phyloP scores from a whole-genome alignment of 495 filamentous ascomycete genomes.

The Opeltia flavorubescens region DNA sequence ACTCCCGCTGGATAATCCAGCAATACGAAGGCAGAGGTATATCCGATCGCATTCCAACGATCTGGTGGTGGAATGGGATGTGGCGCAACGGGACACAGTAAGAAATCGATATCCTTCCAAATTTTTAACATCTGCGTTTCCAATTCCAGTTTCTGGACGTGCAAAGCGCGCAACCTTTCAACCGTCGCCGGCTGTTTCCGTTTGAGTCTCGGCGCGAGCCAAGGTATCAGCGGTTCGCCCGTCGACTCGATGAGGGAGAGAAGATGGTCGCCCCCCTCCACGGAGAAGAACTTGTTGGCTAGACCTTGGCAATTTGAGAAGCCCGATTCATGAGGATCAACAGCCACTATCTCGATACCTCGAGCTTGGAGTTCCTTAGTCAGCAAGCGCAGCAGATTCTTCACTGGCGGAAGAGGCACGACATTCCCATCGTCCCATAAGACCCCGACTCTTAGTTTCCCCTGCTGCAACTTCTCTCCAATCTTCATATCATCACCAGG shows the following conservation, averaged over 20 bases:
- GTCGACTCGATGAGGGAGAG: constrained; percentile 39
- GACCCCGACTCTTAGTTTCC: constrained; percentile 38
- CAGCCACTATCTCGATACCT: constrained; percentile 38
- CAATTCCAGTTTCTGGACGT: constrained; percentile 32
- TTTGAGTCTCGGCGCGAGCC: constrained; percentile 35
- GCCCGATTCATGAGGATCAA: constrained; percentile 28
- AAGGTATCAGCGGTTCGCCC: constrained; percentile 43
- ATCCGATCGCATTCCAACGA: constrained; percentile 45
- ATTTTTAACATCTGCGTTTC: constrained; percentile 41
- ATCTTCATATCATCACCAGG: constrained; percentile 2
- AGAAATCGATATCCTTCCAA: constrained; percentile 41
- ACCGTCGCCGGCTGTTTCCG: constrained; percentile 27
- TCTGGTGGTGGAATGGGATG: constrained; percentile 53
- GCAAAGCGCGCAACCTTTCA: constrained; percentile 31
- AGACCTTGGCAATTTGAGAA: constrained; percentile 39
- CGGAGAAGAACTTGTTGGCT: constrained; percentile 40
- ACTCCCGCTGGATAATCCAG: constrained; percentile 48
- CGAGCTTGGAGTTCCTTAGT: constrained; percentile 25
- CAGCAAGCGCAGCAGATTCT: constrained; percentile 37
- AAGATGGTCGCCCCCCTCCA: constrained; percentile 38
- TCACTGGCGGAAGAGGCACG: constrained; percentile 44
- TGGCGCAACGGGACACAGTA: constrained; percentile 41
- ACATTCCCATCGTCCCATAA: constrained; percentile 42
- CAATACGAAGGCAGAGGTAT: constrained; percentile 46
- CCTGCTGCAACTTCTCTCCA: constrained; percentile 5